These are phyloP conservation scores for Prorocentrum cordatum DNA, from an alignment of 169 alveolate genomes.

Conservation along the genomic window DNA sequence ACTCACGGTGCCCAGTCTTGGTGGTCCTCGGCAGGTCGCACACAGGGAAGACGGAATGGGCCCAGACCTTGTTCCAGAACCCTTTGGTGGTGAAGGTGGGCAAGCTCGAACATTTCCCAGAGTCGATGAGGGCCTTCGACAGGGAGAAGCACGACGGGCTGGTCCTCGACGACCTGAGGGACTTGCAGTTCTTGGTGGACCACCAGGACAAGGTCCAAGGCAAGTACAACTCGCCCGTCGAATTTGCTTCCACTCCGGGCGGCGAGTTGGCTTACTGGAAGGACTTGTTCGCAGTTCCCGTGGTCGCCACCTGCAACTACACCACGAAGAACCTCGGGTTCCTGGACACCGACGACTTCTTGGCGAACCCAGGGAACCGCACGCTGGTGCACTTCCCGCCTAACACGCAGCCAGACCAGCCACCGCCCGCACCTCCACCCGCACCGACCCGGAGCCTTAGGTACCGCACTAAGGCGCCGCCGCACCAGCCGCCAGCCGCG, in stretches of 20 bases:
- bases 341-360: background rate
- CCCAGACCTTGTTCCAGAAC: background rate
- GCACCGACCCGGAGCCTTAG: too few relatives aligned
- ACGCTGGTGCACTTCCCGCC: background rate
- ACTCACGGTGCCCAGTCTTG: background rate
- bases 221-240: slow-evolving; percentile 1
- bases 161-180: slow-evolving; percentile 7
- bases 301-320: background rate
- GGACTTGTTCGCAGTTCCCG: background rate
- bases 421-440: too few relatives aligned
- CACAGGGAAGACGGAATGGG: background rate
- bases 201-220: slow-evolving; percentile 24
- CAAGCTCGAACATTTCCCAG: background rate
- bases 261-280: background rate
- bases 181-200: background rate
- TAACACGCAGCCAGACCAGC: too few relatives aligned
- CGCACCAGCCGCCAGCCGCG: too few relatives aligned
- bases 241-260: slow-evolving; percentile 9
- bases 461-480: too few relatives aligned
- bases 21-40: background rate
- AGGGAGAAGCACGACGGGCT: background rate
- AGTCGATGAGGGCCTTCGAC: background rate
- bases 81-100: slow-evolving; percentile 12
- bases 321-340: background rate
- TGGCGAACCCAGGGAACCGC: background rate